Evolutionary conservation across 2,329 filamentous ascomycete genomes (phyloP).

Genomic region (Diplodia seriata): DNA sequence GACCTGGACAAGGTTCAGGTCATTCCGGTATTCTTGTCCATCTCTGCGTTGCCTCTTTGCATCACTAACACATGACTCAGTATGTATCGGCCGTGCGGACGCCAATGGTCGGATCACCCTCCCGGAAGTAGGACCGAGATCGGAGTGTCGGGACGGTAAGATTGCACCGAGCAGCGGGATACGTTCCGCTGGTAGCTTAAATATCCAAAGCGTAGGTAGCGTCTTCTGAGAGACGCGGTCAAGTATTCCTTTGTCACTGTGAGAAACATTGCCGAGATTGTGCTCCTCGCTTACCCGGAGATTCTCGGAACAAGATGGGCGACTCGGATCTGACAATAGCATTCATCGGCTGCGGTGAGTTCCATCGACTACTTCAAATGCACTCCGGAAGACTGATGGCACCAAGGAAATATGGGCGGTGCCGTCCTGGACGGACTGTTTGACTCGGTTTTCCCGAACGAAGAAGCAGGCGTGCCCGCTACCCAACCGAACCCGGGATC

Average conservation of each 20-base stretch:
- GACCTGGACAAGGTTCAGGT: neutral
- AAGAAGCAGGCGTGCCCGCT: neutral
- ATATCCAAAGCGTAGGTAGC: neutral
- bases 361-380: neutral
- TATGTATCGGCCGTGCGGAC: neutral
- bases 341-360: conserved; percentile 11
- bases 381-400: neutral
- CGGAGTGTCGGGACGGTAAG: neutral
- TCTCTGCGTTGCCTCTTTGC: neutral
- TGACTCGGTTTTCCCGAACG: neutral
- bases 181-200: neutral
- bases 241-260: too few species aligned
- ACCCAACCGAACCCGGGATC: neutral
- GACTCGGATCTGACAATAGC: neutral
- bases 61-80: neutral
- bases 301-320: neutral
- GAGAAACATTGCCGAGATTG: neutral
- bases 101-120: neutral
- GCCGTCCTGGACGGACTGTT: conserved; percentile 7
- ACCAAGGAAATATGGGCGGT: neutral
- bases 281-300: neutral
- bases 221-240: neutral
- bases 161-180: neutral
- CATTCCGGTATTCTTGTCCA: neutral
- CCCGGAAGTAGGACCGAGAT: neutral